Conservation (phyloP, 2,329 filamentous ascomycete genomes). For the Neocucurbitaria cava region DNA sequence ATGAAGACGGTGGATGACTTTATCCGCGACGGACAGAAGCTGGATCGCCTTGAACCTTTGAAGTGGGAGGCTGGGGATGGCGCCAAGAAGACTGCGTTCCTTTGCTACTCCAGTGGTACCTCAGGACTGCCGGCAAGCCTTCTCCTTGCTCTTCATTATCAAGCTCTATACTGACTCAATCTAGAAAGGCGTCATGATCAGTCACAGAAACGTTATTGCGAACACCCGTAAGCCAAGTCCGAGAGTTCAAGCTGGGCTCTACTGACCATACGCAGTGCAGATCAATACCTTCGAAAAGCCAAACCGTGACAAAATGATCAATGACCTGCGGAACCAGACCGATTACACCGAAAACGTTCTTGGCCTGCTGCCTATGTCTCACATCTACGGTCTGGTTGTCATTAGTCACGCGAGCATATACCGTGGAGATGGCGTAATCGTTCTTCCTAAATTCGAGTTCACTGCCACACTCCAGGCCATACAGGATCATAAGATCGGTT, state of each 20-base stretch:
- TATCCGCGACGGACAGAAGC: slow-evolving; percentile 64
- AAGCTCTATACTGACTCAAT: slow-evolving; percentile 11
- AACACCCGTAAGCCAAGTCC: slow-evolving; percentile 59
- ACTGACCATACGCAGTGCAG: slow-evolving; percentile 58
- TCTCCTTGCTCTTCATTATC: slow-evolving; percentile 18
- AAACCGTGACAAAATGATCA: slow-evolving; percentile 50
- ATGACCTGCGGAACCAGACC: slow-evolving; percentile 45
- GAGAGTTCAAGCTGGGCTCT: not conserved
- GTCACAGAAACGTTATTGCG: slow-evolving; percentile 78
- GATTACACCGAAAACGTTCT: slow-evolving; percentile 63
- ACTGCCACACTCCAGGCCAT: slow-evolving; percentile 68
- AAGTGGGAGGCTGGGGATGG: slow-evolving; percentile 71
- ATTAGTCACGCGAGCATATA: slow-evolving; percentile 71
- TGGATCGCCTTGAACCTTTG: slow-evolving; percentile 63
- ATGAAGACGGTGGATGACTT: slow-evolving; percentile 73
- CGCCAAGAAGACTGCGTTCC: slow-evolving; percentile 72
- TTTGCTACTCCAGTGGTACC: slow-evolving; percentile 83
- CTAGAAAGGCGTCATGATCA: slow-evolving; percentile 84
- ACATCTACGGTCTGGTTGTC: slow-evolving; percentile 80
- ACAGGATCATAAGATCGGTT: slow-evolving; percentile 71
- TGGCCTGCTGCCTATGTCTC: slow-evolving; percentile 79
- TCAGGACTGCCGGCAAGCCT: slow-evolving; percentile 72
- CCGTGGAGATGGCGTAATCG: slow-evolving; percentile 74
- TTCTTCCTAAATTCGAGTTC: slow-evolving; percentile 79
- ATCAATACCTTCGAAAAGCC: slow-evolving; percentile 59